phyloP scores from a whole-genome alignment of 2,329 filamentous ascomycete genomes.

The Cercospora sp. region DNA sequence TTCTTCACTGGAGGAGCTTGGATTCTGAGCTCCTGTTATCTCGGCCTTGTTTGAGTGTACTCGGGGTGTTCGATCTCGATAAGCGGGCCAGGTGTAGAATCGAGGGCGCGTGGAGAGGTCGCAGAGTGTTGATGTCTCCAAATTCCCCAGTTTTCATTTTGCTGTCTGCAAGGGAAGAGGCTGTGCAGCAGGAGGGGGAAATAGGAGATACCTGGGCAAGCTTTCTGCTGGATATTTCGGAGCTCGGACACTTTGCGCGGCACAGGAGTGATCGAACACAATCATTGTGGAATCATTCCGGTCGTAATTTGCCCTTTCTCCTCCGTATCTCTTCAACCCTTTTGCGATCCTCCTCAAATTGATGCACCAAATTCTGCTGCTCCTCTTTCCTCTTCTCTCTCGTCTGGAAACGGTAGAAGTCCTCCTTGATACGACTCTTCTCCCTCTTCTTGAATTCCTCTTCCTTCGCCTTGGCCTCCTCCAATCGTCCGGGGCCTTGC shows the following conservation, averaged over 20 bases:
- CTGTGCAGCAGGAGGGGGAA: no score
- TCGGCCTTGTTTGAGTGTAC: no score
- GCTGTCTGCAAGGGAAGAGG: no score
- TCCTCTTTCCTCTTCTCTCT: constrained; percentile 76
- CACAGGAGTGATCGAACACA: not conserved
- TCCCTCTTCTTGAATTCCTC: constrained; percentile 63
- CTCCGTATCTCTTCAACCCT: constrained; percentile 31
- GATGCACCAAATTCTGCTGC: constrained; percentile 66
- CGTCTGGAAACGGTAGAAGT: constrained; percentile 84
- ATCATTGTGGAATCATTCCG: constrained; percentile 17
- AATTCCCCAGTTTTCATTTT: no score
- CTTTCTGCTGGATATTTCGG: not conserved
- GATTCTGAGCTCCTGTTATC: no score
- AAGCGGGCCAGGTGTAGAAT: no score
- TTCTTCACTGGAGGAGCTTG: no score
- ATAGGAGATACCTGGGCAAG: no score
- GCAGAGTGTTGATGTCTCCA: no score
- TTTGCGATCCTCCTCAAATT: constrained; percentile 59
- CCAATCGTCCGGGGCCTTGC: constrained; percentile 69
- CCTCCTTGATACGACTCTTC: constrained; percentile 63
- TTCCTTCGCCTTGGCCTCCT: constrained; percentile 58
- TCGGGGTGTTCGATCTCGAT: no score
- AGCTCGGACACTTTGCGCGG: not conserved
- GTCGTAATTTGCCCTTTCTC: constrained; percentile 29
- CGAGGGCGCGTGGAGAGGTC: no score